These are phyloP conservation scores for Trematosphaeria pertusa DNA, from an alignment of 2,329 filamentous ascomycete species.

Conservation along the genomic window DNA sequence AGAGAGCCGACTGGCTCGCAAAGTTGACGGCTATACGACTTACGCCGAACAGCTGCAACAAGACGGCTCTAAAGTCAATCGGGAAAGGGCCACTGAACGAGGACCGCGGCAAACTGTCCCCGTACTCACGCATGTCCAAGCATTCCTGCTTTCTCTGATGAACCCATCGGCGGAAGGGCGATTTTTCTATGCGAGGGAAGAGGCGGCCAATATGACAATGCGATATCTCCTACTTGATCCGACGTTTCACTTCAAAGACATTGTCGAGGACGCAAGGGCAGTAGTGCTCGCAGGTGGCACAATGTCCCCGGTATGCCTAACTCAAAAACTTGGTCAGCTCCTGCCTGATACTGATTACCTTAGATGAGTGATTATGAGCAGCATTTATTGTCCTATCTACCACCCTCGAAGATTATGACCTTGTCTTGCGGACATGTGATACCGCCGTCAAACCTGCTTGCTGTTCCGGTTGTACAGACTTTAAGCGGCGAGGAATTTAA, in stretches of 20 bases:
- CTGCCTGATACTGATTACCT: conserved; percentile 6
- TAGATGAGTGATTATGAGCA: conserved; percentile 85
- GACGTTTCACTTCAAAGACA: conserved; percentile 86
- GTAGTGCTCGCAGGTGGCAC: conserved; percentile 94
- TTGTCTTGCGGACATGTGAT: conserved; percentile 96
- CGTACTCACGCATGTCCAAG: conserved; percentile 68
- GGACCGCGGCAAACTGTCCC: conserved; percentile 53
- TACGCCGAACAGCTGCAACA: conserved; percentile 62
- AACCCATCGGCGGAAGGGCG: conserved; percentile 77
- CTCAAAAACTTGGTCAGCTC: neutral
- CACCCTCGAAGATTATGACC: conserved; percentile 70
- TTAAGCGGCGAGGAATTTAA: conserved; percentile 69
- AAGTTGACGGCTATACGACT: conserved; percentile 86
- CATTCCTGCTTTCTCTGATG: conserved; percentile 80
- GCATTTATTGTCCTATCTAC: conserved; percentile 82
- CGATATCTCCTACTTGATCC: conserved; percentile 91
- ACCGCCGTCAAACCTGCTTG: conserved; percentile 79
- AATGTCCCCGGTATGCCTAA: conserved; percentile 80
- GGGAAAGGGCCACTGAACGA: conserved; percentile 5
- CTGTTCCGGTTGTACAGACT: conserved; percentile 69
- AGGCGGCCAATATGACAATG: conserved; percentile 64
- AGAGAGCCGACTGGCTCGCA: conserved; percentile 90
- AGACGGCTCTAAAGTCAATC: conserved; percentile 5
- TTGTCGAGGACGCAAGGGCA: conserved; percentile 82
- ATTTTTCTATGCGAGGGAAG: conserved; percentile 62